phyloP scores from a whole-genome alignment of 352 stramenopile species.

The Aphanomyces stellatus region DNA sequence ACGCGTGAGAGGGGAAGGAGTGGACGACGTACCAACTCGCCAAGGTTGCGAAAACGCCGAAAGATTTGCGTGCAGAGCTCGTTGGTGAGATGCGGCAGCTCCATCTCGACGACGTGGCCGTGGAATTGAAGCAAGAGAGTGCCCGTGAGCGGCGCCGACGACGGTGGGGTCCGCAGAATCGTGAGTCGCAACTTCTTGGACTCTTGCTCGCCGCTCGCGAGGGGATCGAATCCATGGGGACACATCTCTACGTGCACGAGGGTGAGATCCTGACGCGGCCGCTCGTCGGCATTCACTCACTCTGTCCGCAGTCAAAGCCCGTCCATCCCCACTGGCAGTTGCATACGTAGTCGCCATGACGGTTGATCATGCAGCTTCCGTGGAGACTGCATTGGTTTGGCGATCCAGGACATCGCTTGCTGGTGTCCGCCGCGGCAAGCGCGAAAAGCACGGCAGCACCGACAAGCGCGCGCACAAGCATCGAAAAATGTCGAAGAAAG shows the following conservation, averaged over 20 bases:
- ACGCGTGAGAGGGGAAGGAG: not conserved
- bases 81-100: slow-evolving; percentile 39
- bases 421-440: slow-evolving; percentile 22
- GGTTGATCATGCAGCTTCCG: slow-evolving; percentile 52
- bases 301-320: slow-evolving; percentile 46
- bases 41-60: slow-evolving; percentile 61
- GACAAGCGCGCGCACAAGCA: no score
- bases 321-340: slow-evolving; percentile 72
- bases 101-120: slow-evolving; percentile 57
- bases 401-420: slow-evolving; percentile 39
- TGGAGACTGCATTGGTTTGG: slow-evolving; percentile 65
- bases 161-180: slow-evolving; percentile 23
- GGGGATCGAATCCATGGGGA: slow-evolving; percentile 50
- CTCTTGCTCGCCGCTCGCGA: slow-evolving; percentile 25
- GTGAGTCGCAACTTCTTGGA: slow-evolving; percentile 46
- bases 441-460: not conserved
- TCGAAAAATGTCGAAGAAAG: no score
- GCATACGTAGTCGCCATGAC: slow-evolving; percentile 53
- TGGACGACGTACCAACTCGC: slow-evolving; percentile 35
- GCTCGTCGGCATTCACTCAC: slow-evolving; percentile 27
- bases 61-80: slow-evolving; percentile 53
- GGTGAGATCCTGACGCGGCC: not conserved
- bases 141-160: slow-evolving; percentile 24
- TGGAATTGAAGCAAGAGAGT: slow-evolving; percentile 55
- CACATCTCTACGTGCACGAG: slow-evolving; percentile 44